These are phyloP conservation scores for Aspergillus brunneoviolaceus DNA, from an alignment of 2,329 filamentous ascomycete genomes.

Conservation along the genomic window DNA sequence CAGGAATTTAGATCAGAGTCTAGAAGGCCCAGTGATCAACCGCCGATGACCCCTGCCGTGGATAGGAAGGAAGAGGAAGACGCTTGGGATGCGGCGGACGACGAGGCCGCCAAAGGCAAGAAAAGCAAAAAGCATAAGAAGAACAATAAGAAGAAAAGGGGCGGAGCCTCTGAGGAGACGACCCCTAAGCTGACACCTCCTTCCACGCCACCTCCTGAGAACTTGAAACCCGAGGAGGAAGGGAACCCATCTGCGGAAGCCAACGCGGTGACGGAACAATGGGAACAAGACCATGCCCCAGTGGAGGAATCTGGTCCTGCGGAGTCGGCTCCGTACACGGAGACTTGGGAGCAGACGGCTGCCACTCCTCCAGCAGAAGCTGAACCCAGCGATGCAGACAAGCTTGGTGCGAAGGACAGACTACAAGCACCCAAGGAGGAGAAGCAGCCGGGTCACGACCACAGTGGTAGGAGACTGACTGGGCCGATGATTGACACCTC, in stretches of 20 bases:
- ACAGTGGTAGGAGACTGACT: conserved; percentile 7
- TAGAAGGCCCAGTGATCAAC: conserved; percentile 3
- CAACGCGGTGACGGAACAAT: conserved; percentile 9
- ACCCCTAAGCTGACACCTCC: conserved; percentile 37
- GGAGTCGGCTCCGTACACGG: conserved; percentile 5
- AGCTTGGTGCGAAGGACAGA: not conserved
- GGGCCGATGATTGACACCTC: conserved; percentile 35
- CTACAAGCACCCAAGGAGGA: not conserved
- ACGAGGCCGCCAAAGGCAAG: conserved; percentile 17
- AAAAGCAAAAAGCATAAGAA: conserved; percentile 32
- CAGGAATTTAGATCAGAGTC: conserved; percentile 3
- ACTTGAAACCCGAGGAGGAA: conserved; percentile 15
- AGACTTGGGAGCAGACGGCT: conserved; percentile 16
- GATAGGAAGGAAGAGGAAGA: conserved; percentile 8
- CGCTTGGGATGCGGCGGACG: conserved; percentile 4
- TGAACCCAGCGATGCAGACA: not conserved
- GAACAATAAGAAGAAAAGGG: conserved; percentile 29
- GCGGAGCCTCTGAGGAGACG: conserved; percentile 24
- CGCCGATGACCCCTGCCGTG: not conserved
- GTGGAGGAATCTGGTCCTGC: not conserved
- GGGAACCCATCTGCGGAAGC: conserved; percentile 7
- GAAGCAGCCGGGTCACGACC: not conserved
- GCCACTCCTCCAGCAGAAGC: conserved; percentile 10
- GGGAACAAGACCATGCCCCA: not conserved
- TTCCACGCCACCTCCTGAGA: conserved; percentile 36